These are phyloP conservation scores for Hypoxylon sp. DNA, from an alignment of 2,329 filamentous ascomycete genomes.

Conservation along the genomic window DNA sequence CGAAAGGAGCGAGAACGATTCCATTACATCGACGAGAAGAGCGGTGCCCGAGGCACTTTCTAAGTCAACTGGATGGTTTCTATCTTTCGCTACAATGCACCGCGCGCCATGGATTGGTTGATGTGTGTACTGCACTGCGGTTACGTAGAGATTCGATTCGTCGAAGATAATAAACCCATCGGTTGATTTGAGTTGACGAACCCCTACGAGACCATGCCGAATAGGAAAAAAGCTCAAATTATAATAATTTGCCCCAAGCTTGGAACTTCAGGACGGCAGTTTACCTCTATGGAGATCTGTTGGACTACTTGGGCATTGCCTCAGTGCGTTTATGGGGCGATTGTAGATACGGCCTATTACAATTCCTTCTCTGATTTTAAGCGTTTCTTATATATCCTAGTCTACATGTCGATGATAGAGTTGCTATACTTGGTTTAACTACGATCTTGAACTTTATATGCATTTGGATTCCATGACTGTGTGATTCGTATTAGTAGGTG, in stretches of 20 bases:
- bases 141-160: constrained; percentile 29
- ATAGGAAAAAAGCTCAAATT: constrained; percentile 21
- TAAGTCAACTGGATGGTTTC: constrained; percentile 51
- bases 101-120: constrained; percentile 39
- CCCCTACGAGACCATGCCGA: constrained; percentile 18
- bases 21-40: constrained; percentile 86
- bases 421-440: constrained; percentile 21
- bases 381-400: constrained; percentile 38
- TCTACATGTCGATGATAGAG: constrained; percentile 31
- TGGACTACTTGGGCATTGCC: constrained; percentile 17
- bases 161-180: constrained; percentile 8
- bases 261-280: constrained; percentile 11
- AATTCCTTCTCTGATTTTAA: constrained; percentile 30
- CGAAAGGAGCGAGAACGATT: constrained; percentile 85
- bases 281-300: constrained; percentile 1
- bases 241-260: constrained; percentile 17
- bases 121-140: constrained; percentile 31
- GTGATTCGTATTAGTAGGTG: neutral
- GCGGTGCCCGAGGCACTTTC: constrained; percentile 66
- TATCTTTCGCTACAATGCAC: constrained; percentile 25
- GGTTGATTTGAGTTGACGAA: constrained; percentile 10
- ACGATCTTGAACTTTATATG: constrained; percentile 1
- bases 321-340: constrained; percentile 23
- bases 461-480: neutral
- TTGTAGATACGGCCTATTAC: constrained; percentile 30